Evolutionary conservation across 345 rosid species (phyloP), one percentile per base, ranked within the genome.

Genomic region (Eucalyptus erythrocorys): DNA sequence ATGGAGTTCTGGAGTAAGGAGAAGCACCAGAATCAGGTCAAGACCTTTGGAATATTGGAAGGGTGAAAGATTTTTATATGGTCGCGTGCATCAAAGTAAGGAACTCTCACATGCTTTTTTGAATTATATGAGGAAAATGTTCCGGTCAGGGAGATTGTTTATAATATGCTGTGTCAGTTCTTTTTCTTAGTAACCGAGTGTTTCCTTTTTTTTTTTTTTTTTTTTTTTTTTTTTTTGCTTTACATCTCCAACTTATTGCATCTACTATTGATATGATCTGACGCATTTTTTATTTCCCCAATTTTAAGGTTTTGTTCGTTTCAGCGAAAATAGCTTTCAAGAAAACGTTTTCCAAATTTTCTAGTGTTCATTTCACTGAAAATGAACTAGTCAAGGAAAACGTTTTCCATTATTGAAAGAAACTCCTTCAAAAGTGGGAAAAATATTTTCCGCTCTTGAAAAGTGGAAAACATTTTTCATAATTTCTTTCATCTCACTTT

Each of bases 1-100:
- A n/a, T 93, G 93, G 93, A 91, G 91, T 88, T 81, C 89, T 80
- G 98, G 98, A 43, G 88, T 94, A 45, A 93, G 99, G 90, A 89
- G 95, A 89, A 98, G 99, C 93, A 97, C 99, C 55, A 93, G 99
- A 92, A 95, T 97, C 81, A 95, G 87, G 86, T 95, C 99, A 57
- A 95, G 98, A 92, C 99, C 99, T 88, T 94, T 98, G 86, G 98
- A 96, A 91, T 96, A 90, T 89, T 98, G 99, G 99, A 98, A 90
- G 91, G 99, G 99, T n/a, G 99, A 98, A 91, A 92, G 96, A 88
- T 97, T 97, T 90, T 89, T 98, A 85, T 97, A 93, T 85, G 99
- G 99, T 21, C 99, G 99, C 32, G 88, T 98, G 89, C 98, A 97
- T 92, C 82, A 91, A 84, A 96, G 99, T 98, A 92, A 95, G 99